Evolutionary conservation across 2,329 filamentous ascomycete species (phyloP).

Genomic region (Ophiostoma himal-ulmi): DNA sequence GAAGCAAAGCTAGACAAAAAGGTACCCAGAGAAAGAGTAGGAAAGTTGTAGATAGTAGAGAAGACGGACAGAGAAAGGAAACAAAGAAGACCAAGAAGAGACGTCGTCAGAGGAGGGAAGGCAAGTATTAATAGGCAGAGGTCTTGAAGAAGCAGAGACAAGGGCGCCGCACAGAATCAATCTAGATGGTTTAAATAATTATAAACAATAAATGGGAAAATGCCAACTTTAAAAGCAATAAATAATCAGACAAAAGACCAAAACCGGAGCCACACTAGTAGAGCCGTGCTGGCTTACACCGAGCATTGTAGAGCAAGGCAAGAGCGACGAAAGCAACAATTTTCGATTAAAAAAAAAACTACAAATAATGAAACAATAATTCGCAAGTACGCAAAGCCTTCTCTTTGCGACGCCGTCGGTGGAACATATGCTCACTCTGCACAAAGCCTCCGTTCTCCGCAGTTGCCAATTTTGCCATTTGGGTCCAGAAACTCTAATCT

Average conservation of each 20-base stretch:
- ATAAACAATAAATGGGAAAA: neutral
- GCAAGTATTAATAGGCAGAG: slow-evolving; percentile 11
- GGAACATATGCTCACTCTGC: slow-evolving; percentile 1
- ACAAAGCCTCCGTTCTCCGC: slow-evolving; percentile 12
- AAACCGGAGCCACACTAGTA: neutral
- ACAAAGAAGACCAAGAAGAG: neutral
- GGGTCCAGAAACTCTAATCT: slow-evolving; percentile 30
- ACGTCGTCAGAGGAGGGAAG: neutral
- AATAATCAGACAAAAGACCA: neutral
- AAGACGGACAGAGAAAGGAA: neutral
- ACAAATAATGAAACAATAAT: neutral
- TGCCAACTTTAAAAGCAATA: neutral
- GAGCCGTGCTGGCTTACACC: slow-evolving; percentile 13
- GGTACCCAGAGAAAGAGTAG: neutral
- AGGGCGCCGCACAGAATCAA: neutral
- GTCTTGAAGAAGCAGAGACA: neutral
- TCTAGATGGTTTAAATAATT: neutral
- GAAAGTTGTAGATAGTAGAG: neutral
- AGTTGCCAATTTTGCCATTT: slow-evolving; percentile 2
- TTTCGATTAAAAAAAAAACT: neutral
- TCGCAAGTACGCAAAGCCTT: neutral
- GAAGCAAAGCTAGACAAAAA: neutral
- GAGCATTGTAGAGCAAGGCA: neutral
- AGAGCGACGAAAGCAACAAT: neutral
- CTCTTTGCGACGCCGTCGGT: slow-evolving; percentile 10